Evolutionary conservation across 2,329 filamentous ascomycete genomes (phyloP).

Genomic region (Fusarium ambrosium): DNA sequence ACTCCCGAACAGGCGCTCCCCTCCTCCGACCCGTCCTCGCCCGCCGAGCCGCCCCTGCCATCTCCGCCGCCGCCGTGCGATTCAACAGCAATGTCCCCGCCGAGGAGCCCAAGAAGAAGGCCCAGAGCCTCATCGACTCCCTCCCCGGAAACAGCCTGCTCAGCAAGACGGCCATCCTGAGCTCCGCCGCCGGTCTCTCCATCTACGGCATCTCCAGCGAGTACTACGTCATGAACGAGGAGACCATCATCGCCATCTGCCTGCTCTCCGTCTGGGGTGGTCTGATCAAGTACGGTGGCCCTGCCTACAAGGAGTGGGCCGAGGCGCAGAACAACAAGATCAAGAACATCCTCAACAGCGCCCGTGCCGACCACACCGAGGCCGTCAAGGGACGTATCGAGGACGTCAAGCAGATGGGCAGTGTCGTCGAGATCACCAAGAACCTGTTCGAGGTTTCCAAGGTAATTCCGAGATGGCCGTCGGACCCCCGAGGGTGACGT

Average conservation of each 20-base stretch:
- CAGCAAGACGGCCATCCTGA: conserved; percentile 97
- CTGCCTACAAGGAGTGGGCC: conserved; percentile 93
- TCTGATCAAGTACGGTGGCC: conserved; percentile 93
- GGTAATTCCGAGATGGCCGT: conserved; percentile 66
- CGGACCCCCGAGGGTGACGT: conserved; percentile 5
- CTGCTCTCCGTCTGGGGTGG: conserved; percentile 93
- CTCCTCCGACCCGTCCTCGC: conserved; percentile 87
- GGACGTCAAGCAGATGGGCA: conserved; percentile 93
- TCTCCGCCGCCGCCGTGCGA: conserved; percentile 77
- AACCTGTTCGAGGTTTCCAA: conserved; percentile 97
- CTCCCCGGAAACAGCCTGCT: conserved; percentile 92
- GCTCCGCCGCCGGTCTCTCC: conserved; percentile 88
- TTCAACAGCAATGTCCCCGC: conserved; percentile 82
- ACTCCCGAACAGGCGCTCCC: conserved; percentile 77
- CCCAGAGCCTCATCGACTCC: conserved; percentile 92
- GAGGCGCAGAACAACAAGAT: conserved; percentile 91
- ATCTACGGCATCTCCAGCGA: conserved; percentile 99
- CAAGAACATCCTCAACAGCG: conserved; percentile 93
- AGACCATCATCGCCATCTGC: conserved; percentile 94
- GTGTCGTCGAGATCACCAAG: conserved; percentile 98
- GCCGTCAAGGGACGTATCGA: conserved; percentile 95
- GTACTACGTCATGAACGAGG: conserved; percentile 99
- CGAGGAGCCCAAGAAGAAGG: conserved; percentile 96
- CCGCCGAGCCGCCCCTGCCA: conserved; percentile 79
- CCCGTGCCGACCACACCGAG: conserved; percentile 92